These are phyloP conservation scores for Aspergillus baeticus DNA, from an alignment of 495 filamentous ascomycete species.

Conservation along the genomic window DNA sequence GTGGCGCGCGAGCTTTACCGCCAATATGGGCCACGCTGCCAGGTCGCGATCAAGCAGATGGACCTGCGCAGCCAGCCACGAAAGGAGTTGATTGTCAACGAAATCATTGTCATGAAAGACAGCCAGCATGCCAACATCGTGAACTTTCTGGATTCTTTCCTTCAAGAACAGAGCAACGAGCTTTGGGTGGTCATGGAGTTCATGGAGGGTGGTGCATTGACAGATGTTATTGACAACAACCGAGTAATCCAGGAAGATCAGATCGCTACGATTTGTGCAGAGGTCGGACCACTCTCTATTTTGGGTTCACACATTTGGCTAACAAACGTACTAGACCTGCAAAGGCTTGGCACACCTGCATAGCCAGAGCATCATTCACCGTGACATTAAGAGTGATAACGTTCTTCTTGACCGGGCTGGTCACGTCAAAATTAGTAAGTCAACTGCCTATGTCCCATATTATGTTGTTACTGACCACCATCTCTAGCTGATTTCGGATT, in stretches of 20 bases:
- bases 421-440: conserved; percentile 95
- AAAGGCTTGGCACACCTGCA: conserved; percentile 92
- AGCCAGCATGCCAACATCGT: conserved; percentile 97
- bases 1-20: conserved; percentile 66
- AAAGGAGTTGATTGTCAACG: conserved; percentile 98
- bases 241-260: conserved; percentile 87
- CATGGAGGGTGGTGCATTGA: conserved; percentile 97
- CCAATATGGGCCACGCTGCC: conserved; percentile 66
- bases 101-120: conserved; percentile 99
- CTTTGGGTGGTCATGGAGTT: conserved; percentile 99
- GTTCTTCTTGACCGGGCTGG: conserved; percentile 90
- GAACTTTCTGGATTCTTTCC: conserved; percentile 96
- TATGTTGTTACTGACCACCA: conserved; percentile 10
- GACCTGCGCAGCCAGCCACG: conserved; percentile 94
- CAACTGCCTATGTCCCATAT: background rate
- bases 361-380: conserved; percentile 94
- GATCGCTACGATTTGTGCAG: conserved; percentile 93
- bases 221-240: conserved; percentile 98
- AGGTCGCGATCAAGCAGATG: conserved; percentile 99
- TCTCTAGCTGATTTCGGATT: conserved; percentile 91
- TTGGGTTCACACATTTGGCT: conserved; percentile 21
- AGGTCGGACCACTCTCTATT: conserved; percentile 56
- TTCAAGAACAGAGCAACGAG: conserved; percentile 88
- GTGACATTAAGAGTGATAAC: conserved; percentile 99
- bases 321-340: conserved; percentile 68